Conservation (phyloP, 176 grass and related monocot species). For the Musa beccarii region DNA sequence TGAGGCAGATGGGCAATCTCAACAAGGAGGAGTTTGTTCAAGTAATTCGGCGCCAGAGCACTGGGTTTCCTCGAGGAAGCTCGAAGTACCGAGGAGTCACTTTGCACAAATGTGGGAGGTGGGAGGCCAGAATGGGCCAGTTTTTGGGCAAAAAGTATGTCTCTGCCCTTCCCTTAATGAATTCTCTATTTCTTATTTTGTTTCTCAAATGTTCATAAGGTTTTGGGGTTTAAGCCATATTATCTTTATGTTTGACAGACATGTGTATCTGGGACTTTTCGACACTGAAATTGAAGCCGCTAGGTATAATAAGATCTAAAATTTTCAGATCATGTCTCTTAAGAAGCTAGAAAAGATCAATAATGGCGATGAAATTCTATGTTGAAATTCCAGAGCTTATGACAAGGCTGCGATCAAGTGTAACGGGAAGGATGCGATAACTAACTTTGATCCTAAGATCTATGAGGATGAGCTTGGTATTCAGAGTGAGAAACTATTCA, state of each 20-base stretch:
- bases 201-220: neutral
- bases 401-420: constrained; percentile 14
- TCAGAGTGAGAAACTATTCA: neutral
- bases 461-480: constrained; percentile 3
- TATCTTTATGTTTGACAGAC: neutral
- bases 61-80: constrained; percentile 12
- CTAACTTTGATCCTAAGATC: constrained; percentile 15
- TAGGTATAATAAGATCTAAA: neutral
- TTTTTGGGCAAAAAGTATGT: constrained; percentile 14
- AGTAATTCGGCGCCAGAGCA: constrained; percentile 11
- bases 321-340: neutral
- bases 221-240: neutral
- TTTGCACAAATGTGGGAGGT: constrained; percentile 19
- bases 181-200: neutral
- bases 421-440: constrained; percentile 13
- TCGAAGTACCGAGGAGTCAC: constrained; percentile 11
- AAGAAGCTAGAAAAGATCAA: neutral
- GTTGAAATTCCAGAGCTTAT: constrained; percentile 9
- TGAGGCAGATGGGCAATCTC: constrained; percentile 10
- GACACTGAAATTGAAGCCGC: constrained; percentile 17
- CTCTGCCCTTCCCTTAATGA: neutral
- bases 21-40: constrained; percentile 18
- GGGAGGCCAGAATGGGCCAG: constrained; percentile 19
- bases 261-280: constrained; percentile 11
- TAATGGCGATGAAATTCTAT: neutral